Evolutionary conservation across 805 yeast species (phyloP).

Genomic region (Lipomyces lipofer): DNA sequence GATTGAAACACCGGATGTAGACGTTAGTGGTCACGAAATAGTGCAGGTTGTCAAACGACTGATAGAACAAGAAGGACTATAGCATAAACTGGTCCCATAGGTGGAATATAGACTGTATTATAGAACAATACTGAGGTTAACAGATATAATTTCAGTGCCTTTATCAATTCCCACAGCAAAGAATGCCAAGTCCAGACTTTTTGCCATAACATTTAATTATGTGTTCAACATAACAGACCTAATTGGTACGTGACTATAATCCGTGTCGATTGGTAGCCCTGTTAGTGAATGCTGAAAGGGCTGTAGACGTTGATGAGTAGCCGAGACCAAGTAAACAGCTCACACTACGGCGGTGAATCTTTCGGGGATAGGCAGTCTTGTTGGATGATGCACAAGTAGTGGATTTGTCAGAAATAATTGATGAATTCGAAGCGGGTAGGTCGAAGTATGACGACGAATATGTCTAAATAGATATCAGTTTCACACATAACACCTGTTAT

Average conservation of each 20-base stretch:
- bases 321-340: not conserved
- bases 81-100: not conserved
- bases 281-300: not conserved
- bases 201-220: no score
- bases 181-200: no score
- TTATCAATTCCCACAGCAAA: no score
- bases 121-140: no score
- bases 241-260: no score
- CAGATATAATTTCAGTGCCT: no score
- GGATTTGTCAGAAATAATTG: not conserved
- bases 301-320: not conserved
- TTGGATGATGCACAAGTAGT: not conserved
- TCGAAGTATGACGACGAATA: not conserved
- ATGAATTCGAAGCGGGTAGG: not conserved
- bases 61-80: constrained; percentile 38
- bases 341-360: not conserved
- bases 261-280: not conserved
- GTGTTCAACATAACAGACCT: no score
- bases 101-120: not conserved
- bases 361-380: not conserved
- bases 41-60: constrained; percentile 38
- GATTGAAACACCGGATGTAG: constrained; percentile 51
- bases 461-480: not conserved
- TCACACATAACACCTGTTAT: no score
- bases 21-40: constrained; percentile 36